Conservation (phyloP, 108 stramenopile genomes). For the Nannochloropsis salina region DNA sequence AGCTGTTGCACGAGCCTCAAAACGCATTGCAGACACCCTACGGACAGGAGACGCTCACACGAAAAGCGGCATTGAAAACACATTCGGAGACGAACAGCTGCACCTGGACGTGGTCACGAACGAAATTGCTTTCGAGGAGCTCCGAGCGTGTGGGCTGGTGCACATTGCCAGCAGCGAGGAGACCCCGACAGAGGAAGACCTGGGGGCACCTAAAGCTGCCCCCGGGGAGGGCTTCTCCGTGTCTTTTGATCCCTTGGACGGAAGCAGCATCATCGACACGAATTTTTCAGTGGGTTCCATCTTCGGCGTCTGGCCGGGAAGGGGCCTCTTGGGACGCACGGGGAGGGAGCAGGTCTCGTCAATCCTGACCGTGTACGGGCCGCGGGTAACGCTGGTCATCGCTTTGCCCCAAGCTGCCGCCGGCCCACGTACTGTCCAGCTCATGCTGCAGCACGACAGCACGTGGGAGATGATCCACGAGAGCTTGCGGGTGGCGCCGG, state of each 20-base stretch:
- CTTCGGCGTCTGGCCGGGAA: slow-evolving; percentile 53
- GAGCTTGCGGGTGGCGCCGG: slow-evolving; percentile 48
- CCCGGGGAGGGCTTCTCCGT: slow-evolving; percentile 52
- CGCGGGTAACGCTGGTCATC: slow-evolving; percentile 49
- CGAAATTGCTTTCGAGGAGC: slow-evolving; percentile 57
- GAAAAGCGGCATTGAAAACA: slow-evolving; percentile 63
- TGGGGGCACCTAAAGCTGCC: slow-evolving; percentile 37
- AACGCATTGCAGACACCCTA: background rate
- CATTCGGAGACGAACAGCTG: slow-evolving; percentile 73
- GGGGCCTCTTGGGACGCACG: slow-evolving; percentile 44
- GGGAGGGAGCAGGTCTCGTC: slow-evolving; percentile 69
- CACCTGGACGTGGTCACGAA: slow-evolving; percentile 72
- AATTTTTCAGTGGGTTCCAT: slow-evolving; percentile 57
- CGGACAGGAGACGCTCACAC: slow-evolving; percentile 32
- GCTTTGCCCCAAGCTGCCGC: slow-evolving; percentile 24
- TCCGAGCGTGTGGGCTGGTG: slow-evolving; percentile 35
- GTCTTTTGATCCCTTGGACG: slow-evolving; percentile 57
- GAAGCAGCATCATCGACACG: slow-evolving; percentile 56
- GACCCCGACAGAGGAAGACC: slow-evolving; percentile 38
- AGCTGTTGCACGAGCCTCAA: background rate
- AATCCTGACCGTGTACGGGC: slow-evolving; percentile 50
- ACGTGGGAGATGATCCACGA: slow-evolving; percentile 59
- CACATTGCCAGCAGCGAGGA: slow-evolving; percentile 39
- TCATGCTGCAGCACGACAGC: slow-evolving; percentile 57
- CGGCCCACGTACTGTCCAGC: background rate